These are phyloP conservation scores for Trichoderma simmonsii DNA, from an alignment of 2,329 filamentous ascomycete genomes.

Conservation along the genomic window DNA sequence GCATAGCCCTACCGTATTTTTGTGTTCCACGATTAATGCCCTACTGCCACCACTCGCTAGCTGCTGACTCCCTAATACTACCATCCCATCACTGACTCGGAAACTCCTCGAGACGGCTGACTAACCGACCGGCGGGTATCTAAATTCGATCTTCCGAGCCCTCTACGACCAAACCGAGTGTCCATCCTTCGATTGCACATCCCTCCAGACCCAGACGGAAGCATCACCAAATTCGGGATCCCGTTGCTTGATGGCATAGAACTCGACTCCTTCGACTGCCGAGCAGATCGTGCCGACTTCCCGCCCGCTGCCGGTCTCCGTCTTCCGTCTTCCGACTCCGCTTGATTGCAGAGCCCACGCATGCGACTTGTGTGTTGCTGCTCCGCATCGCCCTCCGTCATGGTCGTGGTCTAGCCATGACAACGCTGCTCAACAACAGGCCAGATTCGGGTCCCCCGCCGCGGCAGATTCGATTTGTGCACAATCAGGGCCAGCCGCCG, in stretches of 20 bases:
- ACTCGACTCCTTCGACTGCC: not conserved
- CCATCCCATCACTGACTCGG: not conserved
- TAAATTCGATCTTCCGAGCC: not conserved
- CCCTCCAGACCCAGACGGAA: not conserved
- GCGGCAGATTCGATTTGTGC: conserved; percentile 73
- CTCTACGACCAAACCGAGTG: not conserved
- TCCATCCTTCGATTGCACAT: not conserved
- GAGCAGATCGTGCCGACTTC: not conserved
- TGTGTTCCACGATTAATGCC: not conserved
- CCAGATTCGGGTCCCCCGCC: conserved; percentile 40
- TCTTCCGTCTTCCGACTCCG: not conserved
- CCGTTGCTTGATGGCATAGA: not conserved
- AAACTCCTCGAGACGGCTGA: not conserved
- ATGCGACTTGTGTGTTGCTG: conserved; percentile 5
- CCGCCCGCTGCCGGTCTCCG: not conserved
- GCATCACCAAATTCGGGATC: not conserved
- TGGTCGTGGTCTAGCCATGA: conserved; percentile 43
- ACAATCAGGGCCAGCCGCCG: conserved; percentile 76
- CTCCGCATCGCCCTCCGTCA: conserved; percentile 25
- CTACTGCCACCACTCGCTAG: not conserved
- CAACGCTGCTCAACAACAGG: conserved; percentile 44
- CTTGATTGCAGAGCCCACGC: not conserved
- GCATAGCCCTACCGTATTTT: not conserved
- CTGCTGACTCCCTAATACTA: not conserved
- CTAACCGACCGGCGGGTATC: not conserved